Evolutionary conservation across 2,329 filamentous ascomycete genomes (phyloP).

Genomic region (Apiospora pterosperma): DNA sequence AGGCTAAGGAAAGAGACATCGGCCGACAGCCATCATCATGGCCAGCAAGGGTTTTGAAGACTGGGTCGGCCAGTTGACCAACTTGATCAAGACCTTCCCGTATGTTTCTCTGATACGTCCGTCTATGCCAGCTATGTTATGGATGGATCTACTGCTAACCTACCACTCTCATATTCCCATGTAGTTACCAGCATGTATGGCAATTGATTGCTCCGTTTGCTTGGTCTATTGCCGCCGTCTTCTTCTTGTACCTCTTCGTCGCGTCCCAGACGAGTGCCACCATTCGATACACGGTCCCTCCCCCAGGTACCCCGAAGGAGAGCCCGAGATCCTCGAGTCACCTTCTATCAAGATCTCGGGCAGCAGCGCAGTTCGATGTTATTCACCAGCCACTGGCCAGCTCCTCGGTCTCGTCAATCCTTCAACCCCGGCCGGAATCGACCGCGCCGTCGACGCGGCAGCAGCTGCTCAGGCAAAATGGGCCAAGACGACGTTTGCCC

Average conservation of each 20-base stretch:
- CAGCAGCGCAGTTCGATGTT: slow-evolving; percentile 73
- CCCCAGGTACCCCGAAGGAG: slow-evolving; percentile 57
- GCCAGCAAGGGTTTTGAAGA: not conserved
- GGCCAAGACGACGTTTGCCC: slow-evolving; percentile 71
- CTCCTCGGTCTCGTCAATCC: slow-evolving; percentile 78
- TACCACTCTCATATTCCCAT: not conserved
- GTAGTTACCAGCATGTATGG: slow-evolving; percentile 18
- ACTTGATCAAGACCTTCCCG: slow-evolving; percentile 7
- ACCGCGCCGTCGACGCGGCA: slow-evolving; percentile 72
- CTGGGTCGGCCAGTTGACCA: slow-evolving; percentile 1
- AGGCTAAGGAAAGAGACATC: not conserved
- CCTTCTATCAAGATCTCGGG: slow-evolving; percentile 63
- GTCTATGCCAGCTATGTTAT: not conserved
- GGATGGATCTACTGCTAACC: not conserved
- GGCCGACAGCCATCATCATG: not conserved
- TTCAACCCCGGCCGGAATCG: slow-evolving; percentile 71
- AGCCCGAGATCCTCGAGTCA: slow-evolving; percentile 53
- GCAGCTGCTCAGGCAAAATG: slow-evolving; percentile 72
- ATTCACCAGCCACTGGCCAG: slow-evolving; percentile 84
- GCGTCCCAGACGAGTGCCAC: slow-evolving; percentile 19
- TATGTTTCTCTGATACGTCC: slow-evolving; percentile 13
- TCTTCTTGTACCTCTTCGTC: not conserved
- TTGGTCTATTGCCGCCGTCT: slow-evolving; percentile 12
- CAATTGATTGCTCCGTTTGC: slow-evolving; percentile 16
- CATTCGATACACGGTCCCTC: slow-evolving; percentile 57